Evolutionary conservation across 1,284 basidiomycete genomes (phyloP).

Genomic region (Heterobasidion occidentale): DNA sequence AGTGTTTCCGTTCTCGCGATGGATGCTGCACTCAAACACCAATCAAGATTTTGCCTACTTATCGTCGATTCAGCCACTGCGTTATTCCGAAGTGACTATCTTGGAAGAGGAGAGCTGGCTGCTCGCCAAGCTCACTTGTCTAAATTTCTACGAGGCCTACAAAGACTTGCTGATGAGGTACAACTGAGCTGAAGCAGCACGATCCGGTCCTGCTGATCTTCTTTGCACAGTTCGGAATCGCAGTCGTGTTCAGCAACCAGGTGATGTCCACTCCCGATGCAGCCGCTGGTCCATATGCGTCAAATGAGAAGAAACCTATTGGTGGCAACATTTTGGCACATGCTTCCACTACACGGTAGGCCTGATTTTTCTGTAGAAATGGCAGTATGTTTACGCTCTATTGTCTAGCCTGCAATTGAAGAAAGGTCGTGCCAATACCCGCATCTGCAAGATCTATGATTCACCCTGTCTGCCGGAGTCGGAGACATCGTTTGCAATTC

Average conservation of each 20-base stretch:
- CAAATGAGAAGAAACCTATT: conserved; percentile 96
- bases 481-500: conserved; percentile 93
- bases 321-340: conserved; percentile 96
- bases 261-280: conserved; percentile 98
- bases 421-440: conserved; percentile 89
- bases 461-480: conserved; percentile 97
- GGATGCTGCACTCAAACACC: background rate
- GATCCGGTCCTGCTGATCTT: conserved; percentile 9
- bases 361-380: background rate
- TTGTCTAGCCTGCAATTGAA: conserved; percentile 73
- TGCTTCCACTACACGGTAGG: conserved; percentile 85
- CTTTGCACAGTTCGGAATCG: conserved; percentile 81
- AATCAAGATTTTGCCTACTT: conserved; percentile 82
- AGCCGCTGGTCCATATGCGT: conserved; percentile 80
- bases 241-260: conserved; percentile 97
- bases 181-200: conserved; percentile 8
- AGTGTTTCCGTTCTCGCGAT: conserved; percentile 16
- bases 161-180: conserved; percentile 94
- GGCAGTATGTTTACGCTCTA: too few relatives aligned
- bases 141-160: conserved; percentile 89
- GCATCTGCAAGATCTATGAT: conserved; percentile 96
- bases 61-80: conserved; percentile 98
- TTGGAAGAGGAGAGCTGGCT: conserved; percentile 91
- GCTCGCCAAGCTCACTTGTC: conserved; percentile 97
- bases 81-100: conserved; percentile 94